Evolutionary conservation across 495 filamentous ascomycete species (phyloP).

Genomic region (Penicillium simplicissimum): DNA sequence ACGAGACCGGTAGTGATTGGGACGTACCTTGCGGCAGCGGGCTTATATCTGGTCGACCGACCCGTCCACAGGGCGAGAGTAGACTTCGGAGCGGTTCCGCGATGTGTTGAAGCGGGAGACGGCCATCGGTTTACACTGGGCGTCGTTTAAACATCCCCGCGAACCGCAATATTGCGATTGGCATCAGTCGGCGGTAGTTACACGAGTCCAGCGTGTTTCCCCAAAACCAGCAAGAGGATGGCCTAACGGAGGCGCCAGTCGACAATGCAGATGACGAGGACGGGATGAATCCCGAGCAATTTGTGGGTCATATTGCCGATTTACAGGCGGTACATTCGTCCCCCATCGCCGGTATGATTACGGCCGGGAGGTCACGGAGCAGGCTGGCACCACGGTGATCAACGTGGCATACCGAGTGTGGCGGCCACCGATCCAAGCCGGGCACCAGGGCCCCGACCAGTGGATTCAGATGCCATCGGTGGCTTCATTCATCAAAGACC

Average conservation of each 20-base stretch:
- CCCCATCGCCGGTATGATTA: background rate
- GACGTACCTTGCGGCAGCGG: background rate
- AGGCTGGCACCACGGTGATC: background rate
- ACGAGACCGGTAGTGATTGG: background rate
- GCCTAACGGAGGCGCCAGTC: background rate
- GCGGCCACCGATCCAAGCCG: background rate
- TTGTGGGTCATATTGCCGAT: background rate
- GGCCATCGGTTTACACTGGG: background rate
- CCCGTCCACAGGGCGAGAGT: background rate
- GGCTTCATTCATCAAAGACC: background rate
- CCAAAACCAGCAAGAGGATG: background rate
- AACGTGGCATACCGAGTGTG: background rate
- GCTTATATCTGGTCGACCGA: conserved; percentile 1
- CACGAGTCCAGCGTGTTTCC: conserved; percentile 4
- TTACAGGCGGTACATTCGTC: background rate
- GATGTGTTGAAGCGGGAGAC: background rate
- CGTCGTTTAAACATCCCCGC: background rate
- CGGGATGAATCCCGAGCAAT: background rate
- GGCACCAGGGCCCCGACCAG: background rate
- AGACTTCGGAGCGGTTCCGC: conserved; percentile 3
- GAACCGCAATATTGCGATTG: conserved; percentile 4
- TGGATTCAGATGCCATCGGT: conserved; percentile 3
- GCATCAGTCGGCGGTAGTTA: conserved; percentile 5
- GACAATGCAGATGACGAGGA: conserved; percentile 2
- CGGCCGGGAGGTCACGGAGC: background rate